phyloP scores from a whole-genome alignment of 1,139 yeast genomes.

The Saccharomyces hybrid region DNA sequence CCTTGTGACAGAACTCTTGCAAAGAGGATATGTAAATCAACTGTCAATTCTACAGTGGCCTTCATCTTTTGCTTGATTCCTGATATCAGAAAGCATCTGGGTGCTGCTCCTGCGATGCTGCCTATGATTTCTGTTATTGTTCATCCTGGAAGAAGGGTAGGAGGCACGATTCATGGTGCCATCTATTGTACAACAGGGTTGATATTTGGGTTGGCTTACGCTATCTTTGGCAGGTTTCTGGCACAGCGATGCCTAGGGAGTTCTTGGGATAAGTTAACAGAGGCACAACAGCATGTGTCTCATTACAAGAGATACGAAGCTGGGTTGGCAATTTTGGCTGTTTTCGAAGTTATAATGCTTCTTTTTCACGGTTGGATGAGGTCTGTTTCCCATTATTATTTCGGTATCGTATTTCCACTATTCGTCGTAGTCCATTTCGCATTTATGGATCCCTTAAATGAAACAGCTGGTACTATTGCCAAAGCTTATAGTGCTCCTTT shows the following conservation, averaged over 20 bases:
- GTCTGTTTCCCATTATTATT: slow-evolving; percentile 40
- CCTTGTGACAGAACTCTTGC: slow-evolving; percentile 28
- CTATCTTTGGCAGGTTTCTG: slow-evolving; percentile 37
- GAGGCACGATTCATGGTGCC: slow-evolving; percentile 40
- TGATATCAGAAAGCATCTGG: slow-evolving; percentile 32
- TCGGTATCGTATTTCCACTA: slow-evolving; percentile 40
- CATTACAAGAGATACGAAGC: slow-evolving; percentile 33
- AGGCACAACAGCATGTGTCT: slow-evolving; percentile 22
- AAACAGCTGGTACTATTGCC: slow-evolving; percentile 31
- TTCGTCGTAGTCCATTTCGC: slow-evolving; percentile 44
- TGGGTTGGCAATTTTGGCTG: slow-evolving; percentile 38
- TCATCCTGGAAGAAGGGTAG: slow-evolving; percentile 44
- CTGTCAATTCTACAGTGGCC: slow-evolving; percentile 36
- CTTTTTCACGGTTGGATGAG: slow-evolving; percentile 44
- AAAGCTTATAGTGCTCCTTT: slow-evolving; percentile 38
- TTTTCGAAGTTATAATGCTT: slow-evolving; percentile 40
- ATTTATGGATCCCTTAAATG: slow-evolving; percentile 33
- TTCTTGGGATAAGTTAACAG: slow-evolving; percentile 23
- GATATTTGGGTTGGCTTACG: slow-evolving; percentile 38
- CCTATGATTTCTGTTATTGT: slow-evolving; percentile 41
- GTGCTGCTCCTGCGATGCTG: slow-evolving; percentile 38
- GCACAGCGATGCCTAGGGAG: slow-evolving; percentile 35
- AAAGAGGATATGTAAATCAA: slow-evolving; percentile 36
- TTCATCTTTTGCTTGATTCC: slow-evolving; percentile 36
- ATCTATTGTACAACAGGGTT: slow-evolving; percentile 37